Base-by-base conservation (phyloP, 306 rosid species). In the Vicia sativa region DNA sequence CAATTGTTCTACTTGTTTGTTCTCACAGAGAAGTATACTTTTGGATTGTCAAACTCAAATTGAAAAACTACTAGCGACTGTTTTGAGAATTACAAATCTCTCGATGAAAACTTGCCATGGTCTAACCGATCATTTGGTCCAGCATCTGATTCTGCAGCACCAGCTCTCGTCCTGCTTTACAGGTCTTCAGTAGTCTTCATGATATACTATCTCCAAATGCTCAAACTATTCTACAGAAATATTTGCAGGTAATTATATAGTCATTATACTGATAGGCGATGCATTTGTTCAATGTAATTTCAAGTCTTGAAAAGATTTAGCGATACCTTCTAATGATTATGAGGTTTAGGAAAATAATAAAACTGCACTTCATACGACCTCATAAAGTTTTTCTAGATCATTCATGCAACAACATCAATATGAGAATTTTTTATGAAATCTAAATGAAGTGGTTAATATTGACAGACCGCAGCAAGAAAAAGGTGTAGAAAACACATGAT, bases 1-100 rank as follows among this genome's bases (percentile, higher is more conserved):
- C 48, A 46, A 55, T 43, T 70, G 19, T 55, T 53, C 66, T 70
- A 2, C 59, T 50, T 65, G 35, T 60, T 62, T 74, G 31, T 62
- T 65, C 52, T 85, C 77, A 59, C 88, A 93, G 99, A 86, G 86
- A 88, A 93, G 89, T 74, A 79, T 93, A 74, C 80, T 93, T 68
- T 80, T 84, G 45, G 99, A 93, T 41, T 88, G 99, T 70, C 97
- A 93, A 80, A 90, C 91, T 70, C 96, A 88, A 82, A 85, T 90
- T 49, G 99, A 90, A 78, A 74, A 86, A 60, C 95, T 90, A 50
- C 62, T 93, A 41, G 87, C 86, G 11, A 90, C 82, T 79, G 96
- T 85, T 67, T 93, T 6, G 96, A 90, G 86, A 93, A 90, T 83
- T 93, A 93, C 83, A 93, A 93, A 58, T 90, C 97, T 10, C 78